These are phyloP conservation scores for Excoecaria cochinchinensis DNA, from an alignment of 345 rosid species.

Conservation along the genomic window DNA sequence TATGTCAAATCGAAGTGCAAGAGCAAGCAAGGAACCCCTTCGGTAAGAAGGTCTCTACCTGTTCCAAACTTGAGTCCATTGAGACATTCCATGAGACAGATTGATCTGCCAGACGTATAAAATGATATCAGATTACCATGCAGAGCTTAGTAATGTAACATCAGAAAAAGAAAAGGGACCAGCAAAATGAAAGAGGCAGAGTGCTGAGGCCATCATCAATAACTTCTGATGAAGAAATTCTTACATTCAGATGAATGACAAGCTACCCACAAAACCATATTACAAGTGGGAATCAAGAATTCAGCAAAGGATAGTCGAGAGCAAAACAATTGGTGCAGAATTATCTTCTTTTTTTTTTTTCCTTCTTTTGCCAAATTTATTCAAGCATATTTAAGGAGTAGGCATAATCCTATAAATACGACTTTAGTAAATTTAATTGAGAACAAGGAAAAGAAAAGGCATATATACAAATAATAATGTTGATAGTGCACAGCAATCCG, in stretches of 20 bases:
- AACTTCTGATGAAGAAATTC: neutral
- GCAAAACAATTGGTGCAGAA: too few species aligned
- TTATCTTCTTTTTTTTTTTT: too few species aligned
- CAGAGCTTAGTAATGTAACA: neutral
- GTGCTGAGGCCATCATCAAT: neutral
- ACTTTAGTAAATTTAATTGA: neutral
- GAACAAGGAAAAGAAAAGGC: neutral
- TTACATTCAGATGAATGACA: neutral
- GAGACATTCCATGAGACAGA: slow-evolving; percentile 62
- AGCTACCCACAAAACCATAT: too few species aligned
- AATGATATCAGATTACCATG: slow-evolving; percentile 6
- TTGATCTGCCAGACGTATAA: slow-evolving; percentile 49
- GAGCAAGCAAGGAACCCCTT: slow-evolving; percentile 12
- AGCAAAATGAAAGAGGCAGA: neutral
- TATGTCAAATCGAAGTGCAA: slow-evolving; percentile 11
- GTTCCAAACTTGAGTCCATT: slow-evolving; percentile 58
- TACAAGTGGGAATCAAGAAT: neutral
- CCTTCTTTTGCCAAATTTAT: too few species aligned
- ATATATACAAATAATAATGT: neutral
- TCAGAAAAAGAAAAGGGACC: neutral
- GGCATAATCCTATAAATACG: neutral
- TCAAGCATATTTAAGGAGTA: too few species aligned
- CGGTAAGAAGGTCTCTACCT: slow-evolving; percentile 44
- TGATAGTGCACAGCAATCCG: neutral
- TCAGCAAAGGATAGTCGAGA: neutral